Base-by-base conservation (phyloP, 257 asterid genomes). In the Solanum habrochaites region DNA sequence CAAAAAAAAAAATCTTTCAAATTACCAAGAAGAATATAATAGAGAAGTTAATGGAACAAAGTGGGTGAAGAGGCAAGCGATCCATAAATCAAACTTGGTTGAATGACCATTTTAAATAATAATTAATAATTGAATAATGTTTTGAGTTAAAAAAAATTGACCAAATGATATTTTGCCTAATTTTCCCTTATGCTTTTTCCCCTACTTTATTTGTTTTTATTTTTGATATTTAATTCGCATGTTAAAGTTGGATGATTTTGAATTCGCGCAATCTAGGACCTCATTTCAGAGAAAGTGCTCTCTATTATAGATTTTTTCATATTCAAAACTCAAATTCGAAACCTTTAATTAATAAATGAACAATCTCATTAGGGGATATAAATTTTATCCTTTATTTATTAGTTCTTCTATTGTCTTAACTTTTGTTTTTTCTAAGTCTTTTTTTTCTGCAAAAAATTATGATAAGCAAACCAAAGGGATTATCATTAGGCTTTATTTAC, bases 201-300 rank as follows among this genome's bases (percentile, higher is more conserved):
- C 60, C 9, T 49, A 0, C 60, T 15, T 49, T 49, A 49, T 49
- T 49, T 49, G 58, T 15, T 15, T 49, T 49, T 15, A 2, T 49
- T 32, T 32, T 32, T 32, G 1, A 32, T 52, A 21, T 52, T 52
- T 52, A 52, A 21, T 52, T 15, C 0, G 0, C 9, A 1, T 9
- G 16, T 49, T 5, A 2, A 15, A 43, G 15, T 43, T 4, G 0
- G 0, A 43, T 43, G 12, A 43, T 49, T 49, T 49, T 0, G 3
- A 49, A 49, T 49, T 49, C 9, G 0, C 0, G 8, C 0, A 49
- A 0, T 0, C 0, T 49, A 49, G 8, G 3, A 3, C 3, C 21
- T 23, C 8, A 52, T 52, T 52, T 52, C 9, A 52, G 21, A 3
- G 1, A 16, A 49, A 6, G 23, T 0, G 9, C 2, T 4, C 27